phyloP scores from a whole-genome alignment of 345 rosid species.

The Sonneratia alba region DNA sequence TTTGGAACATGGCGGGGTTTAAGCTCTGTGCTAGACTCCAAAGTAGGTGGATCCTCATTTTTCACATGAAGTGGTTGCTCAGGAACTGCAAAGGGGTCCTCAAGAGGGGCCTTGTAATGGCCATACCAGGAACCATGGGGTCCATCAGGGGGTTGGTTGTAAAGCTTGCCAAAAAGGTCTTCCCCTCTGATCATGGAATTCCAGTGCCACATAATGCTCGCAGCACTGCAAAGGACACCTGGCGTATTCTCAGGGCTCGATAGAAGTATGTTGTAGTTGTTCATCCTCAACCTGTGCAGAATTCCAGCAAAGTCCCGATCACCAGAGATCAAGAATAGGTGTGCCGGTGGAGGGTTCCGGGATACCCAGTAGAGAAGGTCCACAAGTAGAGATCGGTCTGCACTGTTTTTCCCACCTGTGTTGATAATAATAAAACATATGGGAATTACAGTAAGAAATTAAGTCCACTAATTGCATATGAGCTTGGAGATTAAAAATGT shows the following conservation, averaged over 20 bases:
- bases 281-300: slow-evolving; percentile 73
- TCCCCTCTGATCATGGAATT: slow-evolving; percentile 41
- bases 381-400: slow-evolving; percentile 60
- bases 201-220: slow-evolving; percentile 94
- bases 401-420: slow-evolving; percentile 77
- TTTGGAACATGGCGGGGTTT: slow-evolving; percentile 31
- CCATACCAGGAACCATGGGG: slow-evolving; percentile 92
- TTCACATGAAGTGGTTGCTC: slow-evolving; percentile 22
- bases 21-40: slow-evolving; percentile 24
- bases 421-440: neutral
- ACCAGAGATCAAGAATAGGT: slow-evolving; percentile 71
- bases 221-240: slow-evolving; percentile 70
- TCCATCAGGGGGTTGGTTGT: slow-evolving; percentile 93
- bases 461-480: neutral
- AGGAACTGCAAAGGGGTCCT: slow-evolving; percentile 49
- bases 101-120: slow-evolving; percentile 50
- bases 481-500: neutral
- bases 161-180: slow-evolving; percentile 37
- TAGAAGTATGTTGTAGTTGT: slow-evolving; percentile 78
- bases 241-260: slow-evolving; percentile 41
- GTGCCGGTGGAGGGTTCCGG: slow-evolving; percentile 93
- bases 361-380: slow-evolving; percentile 76
- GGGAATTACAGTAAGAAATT: neutral
- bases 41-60: slow-evolving; percentile 12
- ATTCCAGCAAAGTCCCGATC: slow-evolving; percentile 56